phyloP scores from a whole-genome alignment of 2,329 filamentous ascomycete genomes.

The Fusarium secorum region DNA sequence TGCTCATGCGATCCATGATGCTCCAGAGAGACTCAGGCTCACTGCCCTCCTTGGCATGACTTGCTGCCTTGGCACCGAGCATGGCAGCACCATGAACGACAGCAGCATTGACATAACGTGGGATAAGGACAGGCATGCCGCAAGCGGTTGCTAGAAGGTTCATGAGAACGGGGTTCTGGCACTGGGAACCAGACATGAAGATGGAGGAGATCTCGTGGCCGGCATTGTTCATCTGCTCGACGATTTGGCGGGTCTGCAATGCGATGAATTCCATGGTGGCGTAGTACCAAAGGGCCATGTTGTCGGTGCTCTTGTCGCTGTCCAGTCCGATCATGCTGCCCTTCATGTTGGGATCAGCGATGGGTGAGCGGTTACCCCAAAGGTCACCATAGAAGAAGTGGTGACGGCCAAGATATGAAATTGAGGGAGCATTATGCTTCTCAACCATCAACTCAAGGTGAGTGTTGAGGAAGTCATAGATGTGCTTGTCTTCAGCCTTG shows the following conservation, averaged over 20 bases:
- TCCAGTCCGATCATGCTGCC: slow-evolving; percentile 87
- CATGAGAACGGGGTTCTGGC: slow-evolving; percentile 94
- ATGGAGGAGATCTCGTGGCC: slow-evolving; percentile 90
- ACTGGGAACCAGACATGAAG: slow-evolving; percentile 99
- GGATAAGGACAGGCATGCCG: slow-evolving; percentile 91
- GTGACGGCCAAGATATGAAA: slow-evolving; percentile 88
- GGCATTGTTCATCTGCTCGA: slow-evolving; percentile 89
- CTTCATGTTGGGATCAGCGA: slow-evolving; percentile 93
- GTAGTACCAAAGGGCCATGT: slow-evolving; percentile 92
- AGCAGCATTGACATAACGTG: slow-evolving; percentile 91
- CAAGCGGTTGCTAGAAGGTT: slow-evolving; percentile 89
- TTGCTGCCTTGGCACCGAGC: slow-evolving; percentile 97
- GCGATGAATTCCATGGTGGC: slow-evolving; percentile 98
- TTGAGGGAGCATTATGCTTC: slow-evolving; percentile 72
- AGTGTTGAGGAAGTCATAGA: slow-evolving; percentile 94
- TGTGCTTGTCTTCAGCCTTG: slow-evolving; percentile 82
- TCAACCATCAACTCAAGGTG: slow-evolving; percentile 81
- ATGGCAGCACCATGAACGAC: slow-evolving; percentile 98
- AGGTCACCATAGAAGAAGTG: slow-evolving; percentile 99
- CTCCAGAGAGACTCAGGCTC: slow-evolving; percentile 89
- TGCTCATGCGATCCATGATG: slow-evolving; percentile 98
- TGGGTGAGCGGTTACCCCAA: slow-evolving; percentile 93
- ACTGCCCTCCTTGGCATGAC: slow-evolving; percentile 70
- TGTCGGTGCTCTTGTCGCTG: slow-evolving; percentile 85
- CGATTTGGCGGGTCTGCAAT: slow-evolving; percentile 93